Percentiles rank a stretch among this genome's conserved stretches.
Evolutionary conservation across 2,329 filamentous ascomycete genomes (phyloP).

Genomic region (Sporothrix luriei): DNA sequence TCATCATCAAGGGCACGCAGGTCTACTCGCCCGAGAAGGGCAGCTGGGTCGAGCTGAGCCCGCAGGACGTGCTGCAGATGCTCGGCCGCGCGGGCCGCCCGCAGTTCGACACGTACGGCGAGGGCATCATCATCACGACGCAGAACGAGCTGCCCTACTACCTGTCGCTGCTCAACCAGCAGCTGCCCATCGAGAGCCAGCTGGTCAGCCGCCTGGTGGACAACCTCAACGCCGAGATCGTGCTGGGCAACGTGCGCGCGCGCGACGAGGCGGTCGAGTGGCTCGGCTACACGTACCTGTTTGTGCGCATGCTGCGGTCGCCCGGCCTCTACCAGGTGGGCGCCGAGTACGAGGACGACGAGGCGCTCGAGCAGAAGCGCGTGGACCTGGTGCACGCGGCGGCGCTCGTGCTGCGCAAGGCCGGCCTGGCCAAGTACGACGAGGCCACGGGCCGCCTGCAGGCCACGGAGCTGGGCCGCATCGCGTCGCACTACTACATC

Average conservation of each 20-base stretch:
- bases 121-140: slow-evolving; percentile 97
- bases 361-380: slow-evolving; percentile 88
- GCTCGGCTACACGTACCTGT: slow-evolving; percentile 97
- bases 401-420: slow-evolving; percentile 81
- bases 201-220: slow-evolving; percentile 90
- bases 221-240: slow-evolving; percentile 94
- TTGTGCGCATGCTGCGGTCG: slow-evolving; percentile 94
- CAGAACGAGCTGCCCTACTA: slow-evolving; percentile 97
- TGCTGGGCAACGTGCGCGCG: slow-evolving; percentile 86
- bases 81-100: slow-evolving; percentile 93
- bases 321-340: slow-evolving; percentile 95
- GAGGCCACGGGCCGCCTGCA: slow-evolving; percentile 88
- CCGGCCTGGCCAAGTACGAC: slow-evolving; percentile 90
- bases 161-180: slow-evolving; percentile 92
- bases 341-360: slow-evolving; percentile 91
- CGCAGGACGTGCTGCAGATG: slow-evolving; percentile 98
- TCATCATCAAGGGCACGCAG: slow-evolving; percentile 98
- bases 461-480: slow-evolving; percentile 89
- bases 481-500: slow-evolving; percentile 98
- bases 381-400: slow-evolving; percentile 98
- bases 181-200: slow-evolving; percentile 96
- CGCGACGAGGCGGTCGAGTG: slow-evolving; percentile 98
- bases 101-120: slow-evolving; percentile 96
- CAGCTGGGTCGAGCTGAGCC: slow-evolving; percentile 96
- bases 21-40: slow-evolving; percentile 98